Evolutionary conservation across 1,139 yeast species (phyloP).

Genomic region (Candida dubliniensis): DNA sequence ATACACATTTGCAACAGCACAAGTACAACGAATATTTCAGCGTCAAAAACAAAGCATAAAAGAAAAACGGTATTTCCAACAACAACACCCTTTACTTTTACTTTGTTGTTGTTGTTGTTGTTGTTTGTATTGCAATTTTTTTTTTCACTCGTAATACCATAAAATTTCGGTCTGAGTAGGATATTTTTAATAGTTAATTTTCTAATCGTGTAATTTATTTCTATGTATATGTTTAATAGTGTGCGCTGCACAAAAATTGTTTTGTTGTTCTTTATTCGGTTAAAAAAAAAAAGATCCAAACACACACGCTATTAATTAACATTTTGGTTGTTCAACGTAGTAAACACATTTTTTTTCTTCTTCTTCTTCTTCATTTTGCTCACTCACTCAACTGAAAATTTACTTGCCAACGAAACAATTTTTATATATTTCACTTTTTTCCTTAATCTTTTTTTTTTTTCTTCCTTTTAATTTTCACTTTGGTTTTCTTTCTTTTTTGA

Average conservation of each 20-base stretch:
- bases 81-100: too few species aligned
- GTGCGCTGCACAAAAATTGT: conserved; percentile 4
- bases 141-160: too few species aligned
- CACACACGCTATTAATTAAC: conserved; percentile 1
- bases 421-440: conserved; percentile 11
- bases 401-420: conserved; percentile 9
- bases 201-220: background rate
- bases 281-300: background rate
- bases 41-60: too few species aligned
- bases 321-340: background rate
- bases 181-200: too few species aligned
- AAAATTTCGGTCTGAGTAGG: too few species aligned
- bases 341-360: conserved; percentile 3
- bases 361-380: conserved; percentile 1
- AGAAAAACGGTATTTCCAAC: too few species aligned
- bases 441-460: conserved; percentile 3
- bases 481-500: conserved; percentile 1
- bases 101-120: too few species aligned
- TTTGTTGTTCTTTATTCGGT: background rate
- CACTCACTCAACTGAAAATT: background rate
- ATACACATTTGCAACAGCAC: too few species aligned
- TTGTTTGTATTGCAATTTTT: too few species aligned
- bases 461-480: background rate
- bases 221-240: conserved; percentile 1
- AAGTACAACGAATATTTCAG: too few species aligned